Evolutionary conservation across 495 filamentous ascomycete genomes (phyloP).

Genomic region (Entonaema liquescens): DNA sequence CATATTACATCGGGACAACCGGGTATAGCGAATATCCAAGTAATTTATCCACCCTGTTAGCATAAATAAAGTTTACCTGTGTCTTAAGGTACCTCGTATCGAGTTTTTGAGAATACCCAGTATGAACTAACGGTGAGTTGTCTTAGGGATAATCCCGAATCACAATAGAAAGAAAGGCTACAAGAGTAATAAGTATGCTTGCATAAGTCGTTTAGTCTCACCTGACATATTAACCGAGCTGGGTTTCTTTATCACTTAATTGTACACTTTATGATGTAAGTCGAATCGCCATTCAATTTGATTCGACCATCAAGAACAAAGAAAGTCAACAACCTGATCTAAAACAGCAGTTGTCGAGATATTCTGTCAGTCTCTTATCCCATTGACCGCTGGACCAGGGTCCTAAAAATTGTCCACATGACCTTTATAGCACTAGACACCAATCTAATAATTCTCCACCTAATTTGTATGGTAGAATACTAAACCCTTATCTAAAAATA

Average conservation of each 20-base stretch:
- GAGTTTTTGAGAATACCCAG: background rate
- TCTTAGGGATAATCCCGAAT: too few species aligned
- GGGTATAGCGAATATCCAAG: background rate
- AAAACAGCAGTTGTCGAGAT: background rate
- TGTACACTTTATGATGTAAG: conserved; percentile 10
- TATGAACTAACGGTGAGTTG: background rate
- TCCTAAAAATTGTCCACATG: too few species aligned
- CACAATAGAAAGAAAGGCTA: too few species aligned
- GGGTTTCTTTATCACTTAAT: background rate
- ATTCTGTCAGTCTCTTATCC: conserved; percentile 22
- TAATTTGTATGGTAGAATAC: too few species aligned
- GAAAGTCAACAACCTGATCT: background rate
- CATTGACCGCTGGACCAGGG: too few species aligned
- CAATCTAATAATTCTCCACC: too few species aligned
- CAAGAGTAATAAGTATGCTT: too few species aligned
- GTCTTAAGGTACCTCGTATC: background rate
- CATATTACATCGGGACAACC: background rate
- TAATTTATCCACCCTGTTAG: background rate
- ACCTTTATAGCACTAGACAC: too few species aligned
- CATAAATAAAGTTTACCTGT: background rate
- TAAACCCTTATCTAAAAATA: too few species aligned
- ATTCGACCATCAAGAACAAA: conserved; percentile 28
- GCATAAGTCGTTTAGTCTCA: too few species aligned
- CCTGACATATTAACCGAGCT: background rate
- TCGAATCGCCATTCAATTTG: background rate